phyloP scores from a whole-genome alignment of 2,329 filamentous ascomycete species.

The Cryphonectria japonica region DNA sequence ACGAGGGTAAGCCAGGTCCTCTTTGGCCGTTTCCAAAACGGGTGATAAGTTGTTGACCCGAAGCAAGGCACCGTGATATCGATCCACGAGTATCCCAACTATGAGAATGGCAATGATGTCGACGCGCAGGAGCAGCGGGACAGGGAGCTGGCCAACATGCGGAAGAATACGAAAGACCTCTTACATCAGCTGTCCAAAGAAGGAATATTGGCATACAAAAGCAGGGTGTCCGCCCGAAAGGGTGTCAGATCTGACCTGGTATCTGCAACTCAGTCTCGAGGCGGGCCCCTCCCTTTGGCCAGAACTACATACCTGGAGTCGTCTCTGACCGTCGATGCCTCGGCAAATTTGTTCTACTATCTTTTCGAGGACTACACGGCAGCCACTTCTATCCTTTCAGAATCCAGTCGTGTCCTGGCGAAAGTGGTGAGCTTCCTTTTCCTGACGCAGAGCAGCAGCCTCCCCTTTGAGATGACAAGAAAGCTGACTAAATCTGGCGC shows the following conservation, averaged over 20 bases:
- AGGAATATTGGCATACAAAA: conserved; percentile 44
- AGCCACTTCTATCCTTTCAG: conserved; percentile 58
- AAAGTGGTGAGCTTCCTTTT: conserved; percentile 47
- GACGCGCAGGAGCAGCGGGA: conserved; percentile 32
- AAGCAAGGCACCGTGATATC: conserved; percentile 68
- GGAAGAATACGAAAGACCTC: conserved; percentile 44
- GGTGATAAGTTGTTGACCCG: conserved; percentile 28
- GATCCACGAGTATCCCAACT: conserved; percentile 62
- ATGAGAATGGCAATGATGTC: conserved; percentile 36
- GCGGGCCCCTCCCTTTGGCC: conserved; percentile 12
- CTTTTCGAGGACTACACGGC: conserved; percentile 69
- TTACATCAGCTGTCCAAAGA: conserved; percentile 44
- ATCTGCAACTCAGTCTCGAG: not conserved
- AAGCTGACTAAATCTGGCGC: not conserved
- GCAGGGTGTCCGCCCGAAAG: conserved; percentile 48
- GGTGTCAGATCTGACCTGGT: conserved; percentile 40
- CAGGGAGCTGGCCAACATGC: conserved; percentile 41
- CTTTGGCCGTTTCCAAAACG: conserved; percentile 12
- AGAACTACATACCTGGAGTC: conserved; percentile 31
- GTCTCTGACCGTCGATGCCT: conserved; percentile 49
- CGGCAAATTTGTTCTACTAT: conserved; percentile 67
- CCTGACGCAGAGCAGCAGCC: not conserved
- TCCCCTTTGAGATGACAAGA: conserved; percentile 5
- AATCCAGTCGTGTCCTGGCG: conserved; percentile 50
- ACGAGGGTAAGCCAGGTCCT: conserved; percentile 55